Percentiles rank a stretch among this genome's conserved stretches.
Evolutionary conservation across 768 basidiomycete genomes (phyloP).

Genomic region (Tephrocybe rancida): DNA sequence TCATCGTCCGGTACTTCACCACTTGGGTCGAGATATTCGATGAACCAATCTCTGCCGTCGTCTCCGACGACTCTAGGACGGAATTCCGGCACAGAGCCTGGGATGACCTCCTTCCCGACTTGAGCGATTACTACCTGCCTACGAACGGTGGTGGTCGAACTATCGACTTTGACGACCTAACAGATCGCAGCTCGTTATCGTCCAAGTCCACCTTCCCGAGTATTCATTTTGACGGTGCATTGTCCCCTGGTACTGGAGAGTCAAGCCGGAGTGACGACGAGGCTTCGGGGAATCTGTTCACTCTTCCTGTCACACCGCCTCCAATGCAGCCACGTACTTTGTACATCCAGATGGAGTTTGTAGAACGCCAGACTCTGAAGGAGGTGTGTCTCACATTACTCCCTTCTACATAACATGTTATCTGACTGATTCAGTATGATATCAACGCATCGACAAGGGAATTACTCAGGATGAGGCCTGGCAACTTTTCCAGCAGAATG

Average conservation of each 20-base stretch:
- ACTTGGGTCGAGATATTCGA: slow-evolving; percentile 78
- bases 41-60: slow-evolving; percentile 43
- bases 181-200: slow-evolving; percentile 58
- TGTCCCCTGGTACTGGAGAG: slow-evolving; percentile 35
- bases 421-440: background rate
- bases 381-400: slow-evolving; percentile 50
- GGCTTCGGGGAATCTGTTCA: slow-evolving; percentile 36
- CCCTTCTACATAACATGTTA: background rate
- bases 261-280: slow-evolving; percentile 40
- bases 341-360: slow-evolving; percentile 98
- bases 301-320: slow-evolving; percentile 16
- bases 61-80: slow-evolving; percentile 54
- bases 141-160: slow-evolving; percentile 60
- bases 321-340: slow-evolving; percentile 57
- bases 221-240: slow-evolving; percentile 72
- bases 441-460: slow-evolving; percentile 74
- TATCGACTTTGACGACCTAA: slow-evolving; percentile 63
- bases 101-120: slow-evolving; percentile 55
- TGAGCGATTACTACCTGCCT: slow-evolving; percentile 35
- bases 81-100: slow-evolving; percentile 39
- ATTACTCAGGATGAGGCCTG: slow-evolving; percentile 85
- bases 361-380: slow-evolving; percentile 86
- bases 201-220: slow-evolving; percentile 72
- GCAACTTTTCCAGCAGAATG: slow-evolving; percentile 86
- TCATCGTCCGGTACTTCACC: slow-evolving; percentile 90